Base-by-base conservation (phyloP, 768 basidiomycete species). In the Pisolithus orientalis region DNA sequence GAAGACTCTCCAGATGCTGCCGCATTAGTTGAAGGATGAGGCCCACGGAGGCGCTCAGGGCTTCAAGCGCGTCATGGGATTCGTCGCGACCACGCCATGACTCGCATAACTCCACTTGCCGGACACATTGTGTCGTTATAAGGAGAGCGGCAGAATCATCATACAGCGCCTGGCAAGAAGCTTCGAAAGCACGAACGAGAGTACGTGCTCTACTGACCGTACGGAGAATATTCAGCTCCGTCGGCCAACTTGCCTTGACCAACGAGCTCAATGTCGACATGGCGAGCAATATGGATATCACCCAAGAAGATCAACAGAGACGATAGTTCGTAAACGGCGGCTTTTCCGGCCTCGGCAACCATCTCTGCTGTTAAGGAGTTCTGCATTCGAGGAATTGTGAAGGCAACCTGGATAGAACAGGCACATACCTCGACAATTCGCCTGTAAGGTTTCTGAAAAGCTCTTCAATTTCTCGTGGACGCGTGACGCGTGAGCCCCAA, bases 211-310 rank as follows among this genome's bases (percentile, higher is more conserved):
- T 71, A 47, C 74, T 70, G 1, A 80, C 74, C 27, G 70, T 70
- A 39, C 70, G 66, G 66, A 45, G 70, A 54, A 51, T 77, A 79
- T 21, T 63, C 63, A 14, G 59, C 59, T 39, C 75, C 75, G 9
- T 69, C 66, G 2, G 64, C 53, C 1, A 72, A 61, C 6, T 65
- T 62, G 4, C 66, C 57, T 10, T 66, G 61, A 27, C 67, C 61
- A 21, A 67, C 62, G 8, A 72, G 73, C 40, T 80, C 75, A 11
- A 83, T 66, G 52, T 83, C 82, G 37, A 83, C 72, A 42, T 73
- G 70, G 27, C 72, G 70, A 16, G 79, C 78, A 24, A 83, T 60
- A 54, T 83, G 76, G 49, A 82, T 69, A 45, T 79, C 78, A 21
- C 72, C 71, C 21, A 78, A 64, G 39, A 69, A 66, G 7, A 61